A percentile compares a stretch with the other conserved stretches of the same genome.
phyloP scores from a whole-genome alignment of 257 asterid genomes.

The Jacaranda copaia region DNA sequence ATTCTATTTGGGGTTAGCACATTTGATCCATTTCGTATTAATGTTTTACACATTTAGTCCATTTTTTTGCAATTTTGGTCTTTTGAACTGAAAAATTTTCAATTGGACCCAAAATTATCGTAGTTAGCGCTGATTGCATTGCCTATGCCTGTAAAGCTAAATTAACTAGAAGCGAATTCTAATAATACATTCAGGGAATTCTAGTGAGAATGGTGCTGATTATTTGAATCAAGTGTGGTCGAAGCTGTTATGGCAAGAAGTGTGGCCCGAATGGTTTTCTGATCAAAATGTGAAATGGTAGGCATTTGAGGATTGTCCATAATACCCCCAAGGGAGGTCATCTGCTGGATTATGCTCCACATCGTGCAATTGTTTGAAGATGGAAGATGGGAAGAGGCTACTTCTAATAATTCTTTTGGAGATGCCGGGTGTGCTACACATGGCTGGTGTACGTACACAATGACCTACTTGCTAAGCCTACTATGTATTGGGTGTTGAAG shows the following conservation, averaged over 20 bases:
- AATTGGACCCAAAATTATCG: too few relatives aligned
- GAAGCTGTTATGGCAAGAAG: slow-evolving; percentile 96
- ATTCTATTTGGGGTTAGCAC: too few relatives aligned
- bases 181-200: slow-evolving; percentile 32
- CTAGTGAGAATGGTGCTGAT: slow-evolving; percentile 28
- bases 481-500: slow-evolving; percentile 90
- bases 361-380: slow-evolving; percentile 97
- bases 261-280: slow-evolving; percentile 88
- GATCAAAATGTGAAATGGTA: slow-evolving; percentile 97
- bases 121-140: too few relatives aligned
- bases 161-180: slow-evolving; percentile 45
- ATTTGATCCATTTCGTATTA: too few relatives aligned
- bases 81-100: too few relatives aligned
- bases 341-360: slow-evolving; percentile 83
- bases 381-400: slow-evolving; percentile 91
- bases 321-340: slow-evolving; percentile 83
- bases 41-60: too few relatives aligned
- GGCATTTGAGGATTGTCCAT: slow-evolving; percentile 76
- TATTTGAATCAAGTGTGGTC: slow-evolving; percentile 49
- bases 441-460: slow-evolving; percentile 95
- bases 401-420: slow-evolving; percentile 96
- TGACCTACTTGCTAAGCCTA: slow-evolving; percentile 95
- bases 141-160: slow-evolving; percentile 56
- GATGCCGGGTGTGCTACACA: slow-evolving; percentile 95
- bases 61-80: too few relatives aligned